phyloP scores from a whole-genome alignment of 768 basidiomycete species.

The Termitomyces sp. region DNA sequence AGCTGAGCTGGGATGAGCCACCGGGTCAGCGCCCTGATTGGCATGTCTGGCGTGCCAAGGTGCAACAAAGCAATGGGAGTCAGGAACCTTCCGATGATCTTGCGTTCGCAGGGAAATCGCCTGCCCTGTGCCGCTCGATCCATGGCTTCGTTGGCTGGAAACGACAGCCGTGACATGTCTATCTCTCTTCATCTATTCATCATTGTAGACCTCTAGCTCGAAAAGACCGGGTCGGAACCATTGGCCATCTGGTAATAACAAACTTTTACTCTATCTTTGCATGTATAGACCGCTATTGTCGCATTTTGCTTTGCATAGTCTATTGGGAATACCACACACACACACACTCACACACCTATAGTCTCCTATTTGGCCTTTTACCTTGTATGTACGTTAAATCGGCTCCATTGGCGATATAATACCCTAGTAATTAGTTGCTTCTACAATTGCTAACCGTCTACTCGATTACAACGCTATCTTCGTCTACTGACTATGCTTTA shows the following conservation, averaged over 20 bases:
- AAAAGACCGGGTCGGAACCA: neutral
- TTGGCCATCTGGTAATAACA: neutral
- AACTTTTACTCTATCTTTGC: neutral
- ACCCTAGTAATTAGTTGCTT: neutral
- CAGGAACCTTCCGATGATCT: neutral
- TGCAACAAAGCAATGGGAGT: slow-evolving; percentile 11
- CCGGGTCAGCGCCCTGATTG: slow-evolving; percentile 44
- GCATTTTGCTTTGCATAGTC: slow-evolving; percentile 9
- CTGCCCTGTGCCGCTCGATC: slow-evolving; percentile 39
- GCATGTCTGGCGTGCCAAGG: slow-evolving; percentile 46
- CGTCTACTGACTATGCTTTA: neutral
- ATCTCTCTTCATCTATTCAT: neutral
- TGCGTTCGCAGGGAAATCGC: neutral
- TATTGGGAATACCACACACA: neutral
- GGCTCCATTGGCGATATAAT: neutral
- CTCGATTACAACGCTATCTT: neutral
- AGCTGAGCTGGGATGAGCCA: slow-evolving; percentile 50
- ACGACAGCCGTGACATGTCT: slow-evolving; percentile 8
- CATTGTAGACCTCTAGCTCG: neutral
- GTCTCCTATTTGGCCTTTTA: neutral
- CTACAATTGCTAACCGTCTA: neutral
- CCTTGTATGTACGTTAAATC: neutral
- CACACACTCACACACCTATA: neutral
- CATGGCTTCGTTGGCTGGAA: slow-evolving; percentile 56
- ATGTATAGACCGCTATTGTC: slow-evolving; percentile 1